Conservation (phyloP, 306 rosid species). For the Erythrophleum fordii region DNA sequence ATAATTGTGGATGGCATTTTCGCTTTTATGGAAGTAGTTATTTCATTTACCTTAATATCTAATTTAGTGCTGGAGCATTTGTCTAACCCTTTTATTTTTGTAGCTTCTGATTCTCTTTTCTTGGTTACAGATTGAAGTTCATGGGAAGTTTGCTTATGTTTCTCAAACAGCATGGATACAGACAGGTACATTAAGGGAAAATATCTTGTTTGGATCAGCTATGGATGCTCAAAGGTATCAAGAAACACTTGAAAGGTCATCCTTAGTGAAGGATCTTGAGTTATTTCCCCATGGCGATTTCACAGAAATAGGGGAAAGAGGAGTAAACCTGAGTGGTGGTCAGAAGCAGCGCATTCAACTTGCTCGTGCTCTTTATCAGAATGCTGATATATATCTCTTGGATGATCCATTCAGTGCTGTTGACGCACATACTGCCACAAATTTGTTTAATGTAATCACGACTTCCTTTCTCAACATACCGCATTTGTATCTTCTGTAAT, state of each 20-base stretch:
- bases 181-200: slow-evolving; percentile 75
- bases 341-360: slow-evolving; percentile 95
- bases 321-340: slow-evolving; percentile 92
- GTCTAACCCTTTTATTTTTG: no score
- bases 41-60: no score
- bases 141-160: slow-evolving; percentile 80
- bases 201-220: slow-evolving; percentile 75
- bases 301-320: slow-evolving; percentile 91
- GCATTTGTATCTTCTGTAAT: background rate
- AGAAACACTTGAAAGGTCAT: slow-evolving; percentile 76
- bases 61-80: no score
- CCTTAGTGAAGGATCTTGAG: slow-evolving; percentile 81
- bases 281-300: slow-evolving; percentile 78
- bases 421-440: slow-evolving; percentile 90
- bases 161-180: slow-evolving; percentile 95
- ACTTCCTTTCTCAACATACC: background rate
- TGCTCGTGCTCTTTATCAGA: slow-evolving; percentile 90
- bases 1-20: background rate
- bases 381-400: slow-evolving; percentile 88
- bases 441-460: slow-evolving; percentile 68
- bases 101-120: slow-evolving; percentile 16
- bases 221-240: slow-evolving; percentile 67
- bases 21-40: no score
- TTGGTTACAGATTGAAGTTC: slow-evolving; percentile 62
- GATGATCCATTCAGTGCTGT: slow-evolving; percentile 99